phyloP scores from a whole-genome alignment of 345 rosid genomes.

The Citrus glauca region DNA sequence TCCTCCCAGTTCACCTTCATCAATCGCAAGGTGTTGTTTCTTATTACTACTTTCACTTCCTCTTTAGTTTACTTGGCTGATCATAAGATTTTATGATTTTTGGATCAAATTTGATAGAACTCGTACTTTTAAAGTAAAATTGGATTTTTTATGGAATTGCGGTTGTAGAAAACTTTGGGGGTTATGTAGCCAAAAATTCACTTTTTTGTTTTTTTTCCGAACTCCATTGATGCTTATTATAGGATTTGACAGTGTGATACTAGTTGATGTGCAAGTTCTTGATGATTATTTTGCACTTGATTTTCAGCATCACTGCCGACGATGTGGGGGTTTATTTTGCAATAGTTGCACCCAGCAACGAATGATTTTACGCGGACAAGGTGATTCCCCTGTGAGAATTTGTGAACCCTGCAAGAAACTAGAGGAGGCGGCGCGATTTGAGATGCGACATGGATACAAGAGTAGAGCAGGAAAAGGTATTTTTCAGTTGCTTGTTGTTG shows the following conservation, averaged over 20 bases:
- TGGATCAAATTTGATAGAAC: not conserved
- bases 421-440: slow-evolving; percentile 91
- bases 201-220: not conserved
- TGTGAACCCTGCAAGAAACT: slow-evolving; percentile 89
- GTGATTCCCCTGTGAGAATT: slow-evolving; percentile 83
- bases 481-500: not conserved
- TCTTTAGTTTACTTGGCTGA: not conserved
- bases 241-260: not conserved
- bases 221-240: not conserved
- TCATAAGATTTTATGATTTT: not conserved
- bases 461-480: slow-evolving; percentile 59
- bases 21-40: slow-evolving; percentile 79
- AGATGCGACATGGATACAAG: slow-evolving; percentile 69
- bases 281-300: slow-evolving; percentile 7
- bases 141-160: not conserved
- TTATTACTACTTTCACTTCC: not conserved
- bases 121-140: not conserved
- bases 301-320: slow-evolving; percentile 87
- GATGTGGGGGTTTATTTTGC: slow-evolving; percentile 96
- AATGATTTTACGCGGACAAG: slow-evolving; percentile 87
- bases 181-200: too few relatives aligned
- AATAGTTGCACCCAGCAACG: slow-evolving; percentile 65
- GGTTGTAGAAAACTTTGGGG: not conserved
- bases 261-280: not conserved
- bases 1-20: slow-evolving; percentile 89